These are phyloP conservation scores for Pythium biforme DNA, from an alignment of 352 stramenopile genomes.

Conservation along the genomic window DNA sequence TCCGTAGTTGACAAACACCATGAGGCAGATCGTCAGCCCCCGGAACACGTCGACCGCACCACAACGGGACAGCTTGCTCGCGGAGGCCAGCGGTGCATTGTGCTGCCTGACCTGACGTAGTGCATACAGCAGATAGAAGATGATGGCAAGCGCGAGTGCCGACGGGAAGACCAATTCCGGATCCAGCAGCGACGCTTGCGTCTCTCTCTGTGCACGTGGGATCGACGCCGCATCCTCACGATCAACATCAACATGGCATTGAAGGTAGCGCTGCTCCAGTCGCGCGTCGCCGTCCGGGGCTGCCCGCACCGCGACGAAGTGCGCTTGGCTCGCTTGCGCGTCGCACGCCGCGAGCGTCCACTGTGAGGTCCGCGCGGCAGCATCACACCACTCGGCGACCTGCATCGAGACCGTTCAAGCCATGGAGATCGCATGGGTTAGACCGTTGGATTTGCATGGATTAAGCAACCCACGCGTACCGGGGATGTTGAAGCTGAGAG, in stretches of 20 bases:
- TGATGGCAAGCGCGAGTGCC: conserved; percentile 2
- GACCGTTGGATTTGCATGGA: not conserved
- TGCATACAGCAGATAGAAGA: not conserved
- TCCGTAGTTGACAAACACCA: conserved; percentile 90
- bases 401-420: not conserved
- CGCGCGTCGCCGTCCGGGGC: not conserved
- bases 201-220: too few relatives aligned
- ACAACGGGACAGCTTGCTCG: conserved; percentile 27
- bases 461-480: not conserved
- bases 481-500: conserved; percentile 13
- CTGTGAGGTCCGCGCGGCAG: not conserved
- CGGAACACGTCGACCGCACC: conserved; percentile 66
- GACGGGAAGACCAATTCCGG: not conserved
- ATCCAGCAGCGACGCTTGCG: not conserved
- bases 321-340: not conserved
- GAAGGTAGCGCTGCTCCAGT: not conserved
- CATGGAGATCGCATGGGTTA: not conserved
- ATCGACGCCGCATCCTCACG: not conserved
- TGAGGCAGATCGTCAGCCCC: conserved; percentile 67
- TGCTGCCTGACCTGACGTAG: not conserved
- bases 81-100: not conserved
- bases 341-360: conserved; percentile 18
- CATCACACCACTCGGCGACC: conserved; percentile 3
- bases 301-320: not conserved
- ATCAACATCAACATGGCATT: not conserved